These are phyloP conservation scores for Leccinum truebloodii DNA, from an alignment of 768 basidiomycete species.

Conservation along the genomic window DNA sequence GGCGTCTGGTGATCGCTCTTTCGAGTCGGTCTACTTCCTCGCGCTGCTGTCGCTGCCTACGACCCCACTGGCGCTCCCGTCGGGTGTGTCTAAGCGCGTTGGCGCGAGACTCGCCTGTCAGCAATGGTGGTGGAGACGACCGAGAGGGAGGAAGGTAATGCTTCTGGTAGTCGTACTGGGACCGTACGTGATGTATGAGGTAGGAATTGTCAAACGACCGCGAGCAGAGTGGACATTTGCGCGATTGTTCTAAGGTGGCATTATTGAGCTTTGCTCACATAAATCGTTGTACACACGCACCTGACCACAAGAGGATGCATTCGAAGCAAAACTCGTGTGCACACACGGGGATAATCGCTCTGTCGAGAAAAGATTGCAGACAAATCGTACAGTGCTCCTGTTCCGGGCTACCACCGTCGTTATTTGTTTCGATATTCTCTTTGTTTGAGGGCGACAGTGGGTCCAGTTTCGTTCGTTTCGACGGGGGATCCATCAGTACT, in stretches of 20 bases:
- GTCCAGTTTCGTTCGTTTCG: constrained; percentile 43
- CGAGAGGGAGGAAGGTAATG: constrained; percentile 70
- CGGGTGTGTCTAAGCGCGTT: constrained; percentile 33
- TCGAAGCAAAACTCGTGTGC: constrained; percentile 95
- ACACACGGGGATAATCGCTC: constrained; percentile 80
- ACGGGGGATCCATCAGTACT: constrained; percentile 4
- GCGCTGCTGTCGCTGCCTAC: constrained; percentile 47
- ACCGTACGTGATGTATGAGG: constrained; percentile 78
- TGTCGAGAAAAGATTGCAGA: constrained; percentile 71
- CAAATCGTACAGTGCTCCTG: constrained; percentile 78
- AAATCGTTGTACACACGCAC: constrained; percentile 40
- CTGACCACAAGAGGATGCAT: constrained; percentile 84
- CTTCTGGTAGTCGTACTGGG: constrained; percentile 80
- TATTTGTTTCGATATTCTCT: not conserved
- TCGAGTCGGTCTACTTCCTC: constrained; percentile 73
- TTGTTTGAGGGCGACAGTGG: constrained; percentile 5
- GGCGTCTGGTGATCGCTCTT: constrained; percentile 66
- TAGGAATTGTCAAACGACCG: constrained; percentile 63
- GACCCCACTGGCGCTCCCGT: constrained; percentile 56
- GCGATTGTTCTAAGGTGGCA: constrained; percentile 59
- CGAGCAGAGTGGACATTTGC: constrained; percentile 76
- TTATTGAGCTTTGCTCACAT: not conserved
- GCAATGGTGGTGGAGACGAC: constrained; percentile 45
- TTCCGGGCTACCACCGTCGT: not conserved
- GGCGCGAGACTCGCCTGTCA: constrained; percentile 29